A percentile compares a stretch with the other conserved stretches of the same genome.
phyloP scores from a whole-genome alignment of 352 stramenopile genomes.

The Aphanomyces astaci region DNA sequence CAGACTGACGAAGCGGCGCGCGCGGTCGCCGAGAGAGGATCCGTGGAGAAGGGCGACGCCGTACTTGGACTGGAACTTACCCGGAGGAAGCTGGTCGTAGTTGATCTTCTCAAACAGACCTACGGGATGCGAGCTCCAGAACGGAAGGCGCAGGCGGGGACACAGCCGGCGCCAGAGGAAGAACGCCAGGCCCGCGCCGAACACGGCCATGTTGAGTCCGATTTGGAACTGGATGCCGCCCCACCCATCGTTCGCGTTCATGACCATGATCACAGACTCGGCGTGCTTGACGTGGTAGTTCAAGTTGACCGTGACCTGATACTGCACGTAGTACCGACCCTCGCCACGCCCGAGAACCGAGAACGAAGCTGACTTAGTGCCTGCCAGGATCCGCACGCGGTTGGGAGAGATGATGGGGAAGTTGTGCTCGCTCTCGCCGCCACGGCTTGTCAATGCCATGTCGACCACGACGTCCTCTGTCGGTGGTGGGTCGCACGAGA shows the following conservation, averaged over 20 bases:
- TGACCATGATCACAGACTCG: conserved; percentile 40
- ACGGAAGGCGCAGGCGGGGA: conserved; percentile 37
- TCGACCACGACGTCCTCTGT: conserved; percentile 15
- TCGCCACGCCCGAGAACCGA: conserved; percentile 2
- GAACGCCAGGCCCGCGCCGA: conserved; percentile 41
- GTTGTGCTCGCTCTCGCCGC: not conserved
- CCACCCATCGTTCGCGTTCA: conserved; percentile 36
- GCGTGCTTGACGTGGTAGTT: conserved; percentile 18
- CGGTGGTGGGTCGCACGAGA: conserved; percentile 14
- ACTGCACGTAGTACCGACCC: conserved; percentile 19
- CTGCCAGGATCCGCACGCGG: conserved; percentile 3
- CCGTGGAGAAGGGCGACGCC: conserved; percentile 24
- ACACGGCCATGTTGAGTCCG: conserved; percentile 50
- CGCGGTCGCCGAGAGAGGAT: conserved; percentile 32
- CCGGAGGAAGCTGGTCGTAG: conserved; percentile 44
- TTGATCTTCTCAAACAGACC: conserved; percentile 68
- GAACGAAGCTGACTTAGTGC: conserved; percentile 1
- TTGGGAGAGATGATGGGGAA: conserved; percentile 20
- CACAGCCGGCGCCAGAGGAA: conserved; percentile 57
- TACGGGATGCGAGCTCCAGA: conserved; percentile 51
- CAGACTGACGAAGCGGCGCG: conserved; percentile 42
- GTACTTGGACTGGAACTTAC: conserved; percentile 43
- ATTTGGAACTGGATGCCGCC: conserved; percentile 62
- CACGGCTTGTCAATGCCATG: conserved; percentile 16
- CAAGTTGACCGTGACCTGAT: conserved; percentile 3